Evolutionary conservation across 2,329 filamentous ascomycete species (phyloP).

Genomic region (Bipolaris cookei): DNA sequence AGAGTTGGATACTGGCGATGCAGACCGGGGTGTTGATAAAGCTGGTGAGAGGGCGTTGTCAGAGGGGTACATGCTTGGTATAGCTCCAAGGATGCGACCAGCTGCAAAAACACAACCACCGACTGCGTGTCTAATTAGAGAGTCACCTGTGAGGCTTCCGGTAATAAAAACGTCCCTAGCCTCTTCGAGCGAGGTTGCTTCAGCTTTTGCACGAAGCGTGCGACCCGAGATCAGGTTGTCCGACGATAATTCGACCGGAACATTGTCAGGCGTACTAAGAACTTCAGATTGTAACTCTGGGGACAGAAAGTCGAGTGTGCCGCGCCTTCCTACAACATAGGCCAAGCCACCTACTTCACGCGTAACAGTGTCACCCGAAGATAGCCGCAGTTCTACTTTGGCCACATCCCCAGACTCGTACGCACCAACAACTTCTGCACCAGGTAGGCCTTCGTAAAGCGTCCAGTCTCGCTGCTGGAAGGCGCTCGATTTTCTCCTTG

Average conservation of each 20-base stretch:
- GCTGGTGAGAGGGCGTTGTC: conserved; percentile 18
- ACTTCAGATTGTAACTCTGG: conserved; percentile 56
- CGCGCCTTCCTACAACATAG: conserved; percentile 64
- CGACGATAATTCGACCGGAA: neutral
- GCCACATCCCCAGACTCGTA: conserved; percentile 24
- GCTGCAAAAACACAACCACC: conserved; percentile 65
- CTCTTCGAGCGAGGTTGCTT: conserved; percentile 58
- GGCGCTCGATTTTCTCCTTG: conserved; percentile 49
- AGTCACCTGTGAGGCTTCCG: conserved; percentile 66
- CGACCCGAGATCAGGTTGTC: conserved; percentile 56
- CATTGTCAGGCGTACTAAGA: conserved; percentile 34
- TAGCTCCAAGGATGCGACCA: conserved; percentile 53
- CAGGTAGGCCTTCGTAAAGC: conserved; percentile 63
- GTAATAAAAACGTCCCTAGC: conserved; percentile 61
- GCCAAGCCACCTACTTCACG: conserved; percentile 58
- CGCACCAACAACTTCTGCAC: conserved; percentile 57
- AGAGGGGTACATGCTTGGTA: conserved; percentile 29
- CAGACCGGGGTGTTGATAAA: conserved; percentile 30
- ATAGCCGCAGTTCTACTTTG: conserved; percentile 53
- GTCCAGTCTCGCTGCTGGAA: conserved; percentile 58
- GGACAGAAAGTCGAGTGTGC: conserved; percentile 60
- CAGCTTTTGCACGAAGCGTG: conserved; percentile 60
- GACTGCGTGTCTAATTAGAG: conserved; percentile 64
- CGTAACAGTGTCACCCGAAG: conserved; percentile 53
- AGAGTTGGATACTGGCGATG: conserved; percentile 27